phyloP scores from a whole-genome alignment of 2,329 filamentous ascomycete species.

The Phyllosticta citrichinensis region DNA sequence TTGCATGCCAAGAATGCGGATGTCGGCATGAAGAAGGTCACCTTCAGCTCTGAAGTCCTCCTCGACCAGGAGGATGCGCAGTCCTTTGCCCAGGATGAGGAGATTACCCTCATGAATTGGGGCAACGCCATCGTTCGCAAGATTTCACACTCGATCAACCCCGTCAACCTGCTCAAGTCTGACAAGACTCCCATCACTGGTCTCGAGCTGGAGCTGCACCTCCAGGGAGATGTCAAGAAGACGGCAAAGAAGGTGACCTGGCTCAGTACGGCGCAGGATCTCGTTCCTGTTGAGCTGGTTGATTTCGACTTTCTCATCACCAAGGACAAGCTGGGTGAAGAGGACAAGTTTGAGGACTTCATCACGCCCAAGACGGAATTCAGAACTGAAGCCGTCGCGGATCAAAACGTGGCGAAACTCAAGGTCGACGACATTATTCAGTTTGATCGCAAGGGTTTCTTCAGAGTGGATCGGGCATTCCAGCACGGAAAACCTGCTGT shows the following conservation, averaged over 20 bases:
- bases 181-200: slow-evolving; percentile 49
- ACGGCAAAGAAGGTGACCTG: slow-evolving; percentile 96
- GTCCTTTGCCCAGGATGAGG: slow-evolving; percentile 72
- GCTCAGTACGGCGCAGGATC: slow-evolving; percentile 68
- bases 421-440: slow-evolving; percentile 90
- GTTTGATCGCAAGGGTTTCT: slow-evolving; percentile 89
- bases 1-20: slow-evolving; percentile 84
- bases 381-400: slow-evolving; percentile 65
- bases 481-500: slow-evolving; percentile 50
- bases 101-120: slow-evolving; percentile 96
- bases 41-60: slow-evolving; percentile 63
- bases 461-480: slow-evolving; percentile 63
- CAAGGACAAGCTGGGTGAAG: slow-evolving; percentile 87
- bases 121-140: slow-evolving; percentile 75
- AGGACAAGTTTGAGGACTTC: slow-evolving; percentile 76
- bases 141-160: slow-evolving; percentile 45
- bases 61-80: slow-evolving; percentile 82
- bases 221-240: slow-evolving; percentile 86
- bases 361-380: slow-evolving; percentile 67
- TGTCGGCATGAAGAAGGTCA: slow-evolving; percentile 76
- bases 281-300: slow-evolving; percentile 75
- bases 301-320: slow-evolving; percentile 94
- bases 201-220: slow-evolving; percentile 76
- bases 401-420: slow-evolving; percentile 67
- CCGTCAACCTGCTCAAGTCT: slow-evolving; percentile 37